Base-by-base conservation (phyloP, 371 early-diverging fungal genomes). In the Mucor saturninus region DNA sequence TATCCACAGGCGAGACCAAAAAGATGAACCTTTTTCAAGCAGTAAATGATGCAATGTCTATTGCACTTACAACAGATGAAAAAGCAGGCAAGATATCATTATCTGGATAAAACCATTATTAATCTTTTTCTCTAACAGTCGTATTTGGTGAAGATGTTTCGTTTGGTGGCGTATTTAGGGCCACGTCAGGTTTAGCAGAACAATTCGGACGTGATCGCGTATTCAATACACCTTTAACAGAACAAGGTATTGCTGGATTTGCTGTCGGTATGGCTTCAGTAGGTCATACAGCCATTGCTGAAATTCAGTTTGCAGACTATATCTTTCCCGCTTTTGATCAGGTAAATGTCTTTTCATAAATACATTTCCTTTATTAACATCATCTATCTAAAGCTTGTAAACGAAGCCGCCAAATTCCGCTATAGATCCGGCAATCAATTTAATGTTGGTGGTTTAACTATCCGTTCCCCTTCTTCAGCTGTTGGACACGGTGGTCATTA, bases 271-370 rank as follows among this genome's bases (percentile, higher is more conserved):
- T 97, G 90, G 99, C 99, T 0, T 83, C 98, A 31, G 91, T 93
- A 71, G 99, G 99, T 14, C 93, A 94, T 67, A 97, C 98, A 4
- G 95, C 98, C 32, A 95, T 98, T 66, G 98, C 98, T 29, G 99
- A 98, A 75, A 98, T 98, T 52, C 98, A 98, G 80, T 98, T 98
- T 83, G 99, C 97, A 11, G 98, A 98, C 74, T 98, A 97, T 65
- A 95, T 98, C 9, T 97, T 93, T 75, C 98, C 98, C 4, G 98
- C 98, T 3, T 98, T 97, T 73, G 98, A 98, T 79, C 98, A 98
- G 81, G 90, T 89, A 81, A n/a, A 8, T 32, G 11, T 13, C 4
- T 42, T 42, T 13, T 4, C 42, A 29, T 2, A 21, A 9, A 10
- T 37, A n/a, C 9, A 32, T 43, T 11, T 13, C 6, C 14, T 21